Percentiles rank a stretch among this genome's conserved stretches.
Conservation (phyloP, 495 filamentous ascomycete species). For the Pseudomonodictys pantanalensis region DNA sequence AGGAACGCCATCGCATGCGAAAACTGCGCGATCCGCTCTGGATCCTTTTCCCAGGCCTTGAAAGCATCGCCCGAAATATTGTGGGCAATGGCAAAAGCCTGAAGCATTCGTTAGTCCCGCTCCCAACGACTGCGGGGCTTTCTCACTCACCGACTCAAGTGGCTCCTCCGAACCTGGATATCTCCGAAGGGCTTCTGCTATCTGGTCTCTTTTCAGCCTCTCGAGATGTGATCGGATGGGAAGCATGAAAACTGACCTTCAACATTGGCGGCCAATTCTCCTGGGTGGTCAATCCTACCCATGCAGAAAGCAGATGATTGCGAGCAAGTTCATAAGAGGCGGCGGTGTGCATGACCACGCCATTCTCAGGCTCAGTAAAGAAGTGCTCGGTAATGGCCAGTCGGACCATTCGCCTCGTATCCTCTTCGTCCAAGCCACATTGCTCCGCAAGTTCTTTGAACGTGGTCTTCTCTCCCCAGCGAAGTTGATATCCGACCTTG, state of each 20-base stretch:
- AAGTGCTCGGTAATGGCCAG: constrained; percentile 10
- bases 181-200: constrained; percentile 18
- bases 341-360: constrained; percentile 13
- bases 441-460: constrained; percentile 10
- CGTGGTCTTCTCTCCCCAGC: neutral
- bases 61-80: constrained; percentile 2
- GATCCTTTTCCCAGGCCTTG: constrained; percentile 11
- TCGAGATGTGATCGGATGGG: constrained; percentile 1
- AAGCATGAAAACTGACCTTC: constrained; percentile 2
- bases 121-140: neutral
- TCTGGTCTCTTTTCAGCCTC: constrained; percentile 1
- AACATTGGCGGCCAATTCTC: constrained; percentile 10
- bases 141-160: constrained; percentile 7
- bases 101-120: neutral
- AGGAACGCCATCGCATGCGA: constrained; percentile 17
- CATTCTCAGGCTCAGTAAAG: constrained; percentile 12
- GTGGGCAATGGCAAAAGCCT: constrained; percentile 11
- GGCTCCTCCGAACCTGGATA: constrained; percentile 20
- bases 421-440: neutral
- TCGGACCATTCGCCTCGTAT: constrained; percentile 1
- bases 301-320: constrained; percentile 1
- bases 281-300: constrained; percentile 5
- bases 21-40: constrained; percentile 6
- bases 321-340: constrained; percentile 3
- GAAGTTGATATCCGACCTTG: neutral